Conservation (phyloP, 495 filamentous ascomycete species). For the Penicillium soppii region DNA sequence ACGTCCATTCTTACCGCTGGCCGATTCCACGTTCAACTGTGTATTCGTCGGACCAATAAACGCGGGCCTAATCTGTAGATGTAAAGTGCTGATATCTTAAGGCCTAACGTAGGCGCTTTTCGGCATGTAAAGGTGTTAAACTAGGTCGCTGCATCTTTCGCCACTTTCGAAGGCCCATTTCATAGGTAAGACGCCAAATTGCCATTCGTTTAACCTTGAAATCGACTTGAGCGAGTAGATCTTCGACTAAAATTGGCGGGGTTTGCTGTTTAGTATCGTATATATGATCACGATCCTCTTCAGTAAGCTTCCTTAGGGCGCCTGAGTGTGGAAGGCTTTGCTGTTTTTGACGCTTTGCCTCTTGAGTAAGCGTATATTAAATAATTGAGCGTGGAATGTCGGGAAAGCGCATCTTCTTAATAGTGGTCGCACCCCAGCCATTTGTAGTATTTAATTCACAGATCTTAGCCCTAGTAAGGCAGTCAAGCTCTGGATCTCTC, state of each 20-base stretch:
- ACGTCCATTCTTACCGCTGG: background rate
- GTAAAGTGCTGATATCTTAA: constrained; percentile 4
- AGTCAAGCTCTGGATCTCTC: background rate
- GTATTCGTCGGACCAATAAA: constrained; percentile 9
- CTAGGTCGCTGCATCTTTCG: constrained; percentile 1
- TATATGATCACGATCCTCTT: constrained; percentile 11
- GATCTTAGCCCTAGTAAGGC: background rate
- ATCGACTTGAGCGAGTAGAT: constrained; percentile 10
- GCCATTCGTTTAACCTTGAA: constrained; percentile 5
- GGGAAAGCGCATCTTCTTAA: too few species aligned
- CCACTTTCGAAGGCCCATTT: constrained; percentile 10
- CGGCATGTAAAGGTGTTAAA: constrained; percentile 4
- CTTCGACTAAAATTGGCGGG: background rate
- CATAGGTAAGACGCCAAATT: constrained; percentile 5
- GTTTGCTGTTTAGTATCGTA: constrained; percentile 5
- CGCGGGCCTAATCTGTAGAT: constrained; percentile 1
- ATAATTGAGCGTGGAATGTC: too few species aligned
- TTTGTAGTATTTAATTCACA: background rate
- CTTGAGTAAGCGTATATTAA: too few species aligned
- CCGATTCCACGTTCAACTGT: constrained; percentile 10
- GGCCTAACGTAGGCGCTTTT: constrained; percentile 6
- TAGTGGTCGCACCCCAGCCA: too few species aligned
- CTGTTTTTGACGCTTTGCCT: too few species aligned
- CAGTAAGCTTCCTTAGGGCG: constrained; percentile 4
- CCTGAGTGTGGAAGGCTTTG: too few species aligned